These are phyloP conservation scores for Starmerella geochares DNA, from an alignment of 805 yeast genomes.

Conservation along the genomic window DNA sequence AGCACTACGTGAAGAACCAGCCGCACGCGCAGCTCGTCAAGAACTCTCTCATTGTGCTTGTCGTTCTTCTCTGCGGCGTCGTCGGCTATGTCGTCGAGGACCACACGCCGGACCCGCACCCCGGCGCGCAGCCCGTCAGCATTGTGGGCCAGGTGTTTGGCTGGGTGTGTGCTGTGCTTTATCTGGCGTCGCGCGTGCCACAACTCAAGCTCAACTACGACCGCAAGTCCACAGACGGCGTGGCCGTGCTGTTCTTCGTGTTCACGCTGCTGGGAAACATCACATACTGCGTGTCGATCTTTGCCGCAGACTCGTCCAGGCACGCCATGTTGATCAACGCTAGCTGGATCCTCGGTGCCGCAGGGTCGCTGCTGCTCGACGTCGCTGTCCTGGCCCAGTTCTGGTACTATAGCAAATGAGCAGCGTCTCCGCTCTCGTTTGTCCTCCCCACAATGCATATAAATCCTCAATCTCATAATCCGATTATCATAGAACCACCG, in stretches of 20 bases:
- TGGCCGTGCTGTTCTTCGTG: slow-evolving; percentile 81
- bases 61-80: slow-evolving; percentile 68
- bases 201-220: slow-evolving; percentile 77
- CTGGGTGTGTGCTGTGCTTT: slow-evolving; percentile 40
- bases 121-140: slow-evolving; percentile 46
- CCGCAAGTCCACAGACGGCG: slow-evolving; percentile 90
- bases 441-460: too few species aligned
- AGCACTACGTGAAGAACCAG: slow-evolving; percentile 15
- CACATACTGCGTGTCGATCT: slow-evolving; percentile 78
- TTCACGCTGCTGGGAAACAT: slow-evolving; percentile 93
- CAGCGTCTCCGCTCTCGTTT: neutral
- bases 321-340: slow-evolving; percentile 70
- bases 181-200: slow-evolving; percentile 80
- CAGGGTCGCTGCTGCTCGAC: slow-evolving; percentile 78
- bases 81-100: slow-evolving; percentile 77
- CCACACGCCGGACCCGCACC: slow-evolving; percentile 36
- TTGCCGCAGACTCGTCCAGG: slow-evolving; percentile 54
- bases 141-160: slow-evolving; percentile 82
- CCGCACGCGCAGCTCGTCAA: slow-evolving; percentile 17
- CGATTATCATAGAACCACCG: too few species aligned
- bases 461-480: too few species aligned
- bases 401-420: slow-evolving; percentile 45
- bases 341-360: slow-evolving; percentile 85
- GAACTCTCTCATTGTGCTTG: slow-evolving; percentile 43
- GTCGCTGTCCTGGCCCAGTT: slow-evolving; percentile 77